Percentiles rank a stretch among this genome's conserved stretches.
Conservation (phyloP, 2,329 filamentous ascomycete species). For the Neofusicoccum kwambonambiense region DNA sequence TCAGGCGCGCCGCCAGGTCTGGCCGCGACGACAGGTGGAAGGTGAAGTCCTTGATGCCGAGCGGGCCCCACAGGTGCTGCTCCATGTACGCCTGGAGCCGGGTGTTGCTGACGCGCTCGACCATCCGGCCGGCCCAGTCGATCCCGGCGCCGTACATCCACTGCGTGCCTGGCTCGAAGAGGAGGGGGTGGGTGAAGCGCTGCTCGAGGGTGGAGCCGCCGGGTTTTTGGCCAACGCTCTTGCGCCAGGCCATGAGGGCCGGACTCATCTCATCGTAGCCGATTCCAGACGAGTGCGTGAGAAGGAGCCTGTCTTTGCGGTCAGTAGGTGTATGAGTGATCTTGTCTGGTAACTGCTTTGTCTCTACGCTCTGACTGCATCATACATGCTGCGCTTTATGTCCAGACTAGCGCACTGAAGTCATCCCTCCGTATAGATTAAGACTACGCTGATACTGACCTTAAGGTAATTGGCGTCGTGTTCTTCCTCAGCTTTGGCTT, state of each 20-base stretch:
- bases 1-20: conserved; percentile 14
- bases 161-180: conserved; percentile 29
- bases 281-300: conserved; percentile 30
- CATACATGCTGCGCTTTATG: too few relatives aligned
- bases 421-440: neutral
- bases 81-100: conserved; percentile 28
- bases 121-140: conserved; percentile 28
- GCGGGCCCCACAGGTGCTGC: conserved; percentile 25
- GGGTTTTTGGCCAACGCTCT: conserved; percentile 19
- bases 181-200: conserved; percentile 22
- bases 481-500: conserved; percentile 20
- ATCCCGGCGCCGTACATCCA: conserved; percentile 26
- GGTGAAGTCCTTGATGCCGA: conserved; percentile 27
- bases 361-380: too few relatives aligned
- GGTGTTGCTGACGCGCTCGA: conserved; percentile 25
- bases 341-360: too few relatives aligned
- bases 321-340: conserved; percentile 9
- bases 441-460: neutral
- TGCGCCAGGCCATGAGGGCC: conserved; percentile 18
- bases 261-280: conserved; percentile 25
- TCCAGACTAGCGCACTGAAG: too few relatives aligned
- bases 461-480: conserved; percentile 11
- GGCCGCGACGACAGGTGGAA: conserved; percentile 22
- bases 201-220: conserved; percentile 19
- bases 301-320: conserved; percentile 26